Percentiles rank a stretch among this genome's conserved stretches.
phyloP scores from a whole-genome alignment of 208 protist genomes.

The Herpetomonas muscarum region DNA sequence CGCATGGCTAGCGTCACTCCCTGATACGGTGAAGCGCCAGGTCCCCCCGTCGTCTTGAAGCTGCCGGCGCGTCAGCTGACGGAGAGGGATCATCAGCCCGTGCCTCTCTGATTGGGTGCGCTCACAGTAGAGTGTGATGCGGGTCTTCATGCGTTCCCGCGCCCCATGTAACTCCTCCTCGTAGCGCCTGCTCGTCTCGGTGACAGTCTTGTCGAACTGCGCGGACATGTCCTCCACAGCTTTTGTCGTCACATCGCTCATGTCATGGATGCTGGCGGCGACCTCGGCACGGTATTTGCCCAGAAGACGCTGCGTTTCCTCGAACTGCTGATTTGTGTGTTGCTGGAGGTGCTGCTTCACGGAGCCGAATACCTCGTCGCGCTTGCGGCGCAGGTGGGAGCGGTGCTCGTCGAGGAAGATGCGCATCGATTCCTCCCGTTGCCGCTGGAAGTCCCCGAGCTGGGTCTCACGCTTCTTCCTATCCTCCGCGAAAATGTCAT shows the following conservation, averaged over 20 bases:
- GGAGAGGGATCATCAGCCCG: no score
- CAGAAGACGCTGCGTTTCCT: neutral
- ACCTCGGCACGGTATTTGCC: constrained; percentile 1
- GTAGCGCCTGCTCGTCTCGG: neutral
- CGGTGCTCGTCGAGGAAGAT: constrained; percentile 19
- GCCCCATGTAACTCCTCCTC: no score
- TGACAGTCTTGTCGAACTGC: neutral
- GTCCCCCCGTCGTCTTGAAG: no score
- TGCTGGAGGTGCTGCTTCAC: neutral
- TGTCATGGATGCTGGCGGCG: neutral
- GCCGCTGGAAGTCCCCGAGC: constrained; percentile 13
- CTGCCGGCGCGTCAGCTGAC: no score
- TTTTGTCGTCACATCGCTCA: neutral
- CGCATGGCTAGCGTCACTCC: no score
- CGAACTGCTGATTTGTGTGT: constrained; percentile 1
- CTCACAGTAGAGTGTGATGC: no score
- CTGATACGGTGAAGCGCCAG: no score
- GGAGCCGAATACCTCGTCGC: constrained; percentile 27
- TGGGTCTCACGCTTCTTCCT: constrained; percentile 10
- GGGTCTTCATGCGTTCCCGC: no score
- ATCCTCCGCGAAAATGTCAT: constrained; percentile 37
- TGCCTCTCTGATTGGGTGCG: no score
- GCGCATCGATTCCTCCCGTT: constrained; percentile 17
- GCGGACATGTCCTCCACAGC: neutral
- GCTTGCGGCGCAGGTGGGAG: constrained; percentile 3